These are phyloP conservation scores for Amesomyces nigricolor DNA, from an alignment of 2,329 filamentous ascomycete species.

Conservation along the genomic window DNA sequence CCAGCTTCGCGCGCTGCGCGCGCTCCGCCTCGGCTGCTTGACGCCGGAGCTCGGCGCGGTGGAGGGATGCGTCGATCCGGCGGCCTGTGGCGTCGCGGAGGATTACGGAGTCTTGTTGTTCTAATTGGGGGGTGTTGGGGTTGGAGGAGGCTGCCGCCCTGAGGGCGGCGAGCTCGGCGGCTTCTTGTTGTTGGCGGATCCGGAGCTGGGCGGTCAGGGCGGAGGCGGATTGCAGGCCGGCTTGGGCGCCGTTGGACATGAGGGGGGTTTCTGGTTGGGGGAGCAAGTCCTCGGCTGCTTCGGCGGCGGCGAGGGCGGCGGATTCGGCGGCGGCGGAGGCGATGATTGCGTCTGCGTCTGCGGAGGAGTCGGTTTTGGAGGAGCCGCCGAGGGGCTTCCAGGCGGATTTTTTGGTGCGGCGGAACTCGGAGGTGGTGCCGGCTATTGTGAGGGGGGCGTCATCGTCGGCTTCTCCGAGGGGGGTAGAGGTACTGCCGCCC, in stretches of 20 bases:
- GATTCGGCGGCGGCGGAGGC: conserved; percentile 65
- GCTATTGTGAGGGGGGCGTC: conserved; percentile 45
- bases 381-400: conserved; percentile 67
- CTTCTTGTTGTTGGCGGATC: conserved; percentile 43
- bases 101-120: conserved; percentile 54
- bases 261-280: too few relatives aligned
- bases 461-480: conserved; percentile 44
- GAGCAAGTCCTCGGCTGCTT: conserved; percentile 39
- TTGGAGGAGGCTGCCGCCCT: not conserved
- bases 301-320: conserved; percentile 43
- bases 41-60: conserved; percentile 76
- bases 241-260: conserved; percentile 84
- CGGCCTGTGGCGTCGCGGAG: conserved; percentile 92
- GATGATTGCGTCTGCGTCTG: conserved; percentile 74
- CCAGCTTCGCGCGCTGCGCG: conserved; percentile 60
- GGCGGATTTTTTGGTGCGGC: conserved; percentile 68
- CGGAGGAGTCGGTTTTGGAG: conserved; percentile 39
- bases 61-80: conserved; percentile 90
- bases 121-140: conserved; percentile 24
- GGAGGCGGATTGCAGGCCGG: conserved; percentile 78
- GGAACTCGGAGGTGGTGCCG: conserved; percentile 56
- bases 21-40: conserved; percentile 60
- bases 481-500: conserved; percentile 41
- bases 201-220: conserved; percentile 66
- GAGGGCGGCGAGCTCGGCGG: conserved; percentile 29